phyloP scores from a whole-genome alignment of 108 stramenopile species.

The Pseudonitzschia multiseries region DNA sequence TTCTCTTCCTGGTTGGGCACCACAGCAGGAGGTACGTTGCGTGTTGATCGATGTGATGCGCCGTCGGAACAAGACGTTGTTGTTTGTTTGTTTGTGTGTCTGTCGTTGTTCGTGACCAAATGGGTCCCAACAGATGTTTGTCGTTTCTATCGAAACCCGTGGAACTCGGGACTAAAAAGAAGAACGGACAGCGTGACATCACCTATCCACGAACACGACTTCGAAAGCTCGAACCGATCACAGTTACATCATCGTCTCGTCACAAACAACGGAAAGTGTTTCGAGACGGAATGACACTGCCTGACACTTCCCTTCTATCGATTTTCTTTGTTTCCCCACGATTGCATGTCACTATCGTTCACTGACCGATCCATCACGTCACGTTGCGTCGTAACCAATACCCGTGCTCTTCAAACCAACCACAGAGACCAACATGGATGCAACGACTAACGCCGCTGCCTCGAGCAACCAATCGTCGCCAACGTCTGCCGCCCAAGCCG shows the following conservation, averaged over 20 bases:
- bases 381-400: too few species aligned
- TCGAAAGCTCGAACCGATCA: background rate
- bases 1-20: slow-evolving; percentile 1
- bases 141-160: background rate
- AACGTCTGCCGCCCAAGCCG: background rate
- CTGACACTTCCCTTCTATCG: background rate
- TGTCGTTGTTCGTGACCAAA: background rate
- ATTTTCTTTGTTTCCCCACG: background rate
- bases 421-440: background rate
- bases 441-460: background rate
- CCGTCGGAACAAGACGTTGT: background rate
- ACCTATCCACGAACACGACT: background rate
- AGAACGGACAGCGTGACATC: background rate
- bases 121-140: too few species aligned
- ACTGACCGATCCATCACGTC: background rate
- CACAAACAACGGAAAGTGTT: too few species aligned
- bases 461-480: background rate
- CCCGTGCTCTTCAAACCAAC: background rate
- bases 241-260: background rate
- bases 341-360: background rate
- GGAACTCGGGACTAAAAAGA: background rate
- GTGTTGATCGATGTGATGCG: background rate
- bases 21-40: background rate
- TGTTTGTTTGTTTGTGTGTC: background rate
- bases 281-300: too few species aligned